phyloP scores from a whole-genome alignment of 495 filamentous ascomycete genomes.

The Podospora pseudocomata region DNA sequence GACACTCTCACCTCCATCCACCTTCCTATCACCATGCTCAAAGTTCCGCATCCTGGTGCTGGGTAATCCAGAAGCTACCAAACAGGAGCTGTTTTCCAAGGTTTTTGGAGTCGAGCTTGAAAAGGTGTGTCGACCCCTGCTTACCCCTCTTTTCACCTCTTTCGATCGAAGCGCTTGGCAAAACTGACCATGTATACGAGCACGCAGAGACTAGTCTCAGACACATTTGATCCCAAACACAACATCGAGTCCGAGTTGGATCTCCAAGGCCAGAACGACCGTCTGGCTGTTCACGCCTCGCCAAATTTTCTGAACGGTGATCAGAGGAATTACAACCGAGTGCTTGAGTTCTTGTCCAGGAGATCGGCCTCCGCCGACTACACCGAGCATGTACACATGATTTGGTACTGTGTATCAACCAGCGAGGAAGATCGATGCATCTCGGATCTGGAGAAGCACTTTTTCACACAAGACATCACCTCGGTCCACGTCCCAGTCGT shows the following conservation, averaged over 20 bases:
- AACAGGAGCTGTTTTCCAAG: slow-evolving; percentile 29
- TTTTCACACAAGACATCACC: slow-evolving; percentile 17
- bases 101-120: slow-evolving; percentile 31
- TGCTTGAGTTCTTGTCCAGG: slow-evolving; percentile 18
- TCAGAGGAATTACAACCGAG: slow-evolving; percentile 12
- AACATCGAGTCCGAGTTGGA: slow-evolving; percentile 23
- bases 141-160: not conserved
- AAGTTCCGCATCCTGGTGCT: slow-evolving; percentile 30
- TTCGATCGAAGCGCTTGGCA: not conserved
- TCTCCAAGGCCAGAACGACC: slow-evolving; percentile 28
- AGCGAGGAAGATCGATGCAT: slow-evolving; percentile 22
- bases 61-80: slow-evolving; percentile 31
- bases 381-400: slow-evolving; percentile 23
- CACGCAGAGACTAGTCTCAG: slow-evolving; percentile 21
- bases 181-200: not conserved
- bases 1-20: slow-evolving; percentile 19
- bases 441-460: slow-evolving; percentile 19
- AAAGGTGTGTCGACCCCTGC: slow-evolving; percentile 15
- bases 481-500: slow-evolving; percentile 20
- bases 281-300: slow-evolving; percentile 24
- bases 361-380: slow-evolving; percentile 6
- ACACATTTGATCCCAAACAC: slow-evolving; percentile 22
- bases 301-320: slow-evolving; percentile 24
- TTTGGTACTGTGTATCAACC: slow-evolving; percentile 32
- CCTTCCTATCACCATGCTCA: slow-evolving; percentile 27